Evolutionary conservation across 2,329 filamentous ascomycete genomes (phyloP).

Genomic region (Didymella arachidicola): DNA sequence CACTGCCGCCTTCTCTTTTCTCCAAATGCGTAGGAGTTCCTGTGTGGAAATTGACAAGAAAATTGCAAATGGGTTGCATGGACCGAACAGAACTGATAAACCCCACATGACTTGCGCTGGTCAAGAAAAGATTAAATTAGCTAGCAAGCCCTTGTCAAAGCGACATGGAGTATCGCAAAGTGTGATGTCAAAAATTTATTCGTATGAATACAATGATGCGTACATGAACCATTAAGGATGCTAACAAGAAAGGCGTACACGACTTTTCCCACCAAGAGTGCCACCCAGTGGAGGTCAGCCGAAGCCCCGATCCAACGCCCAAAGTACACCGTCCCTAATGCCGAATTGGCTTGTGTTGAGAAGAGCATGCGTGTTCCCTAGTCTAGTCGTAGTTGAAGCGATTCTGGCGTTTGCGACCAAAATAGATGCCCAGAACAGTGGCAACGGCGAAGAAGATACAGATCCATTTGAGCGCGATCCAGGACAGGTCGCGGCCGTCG

Average conservation of each 20-base stretch:
- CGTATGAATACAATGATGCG: not conserved
- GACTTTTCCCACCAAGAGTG: not conserved
- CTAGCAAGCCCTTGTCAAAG: too few relatives aligned
- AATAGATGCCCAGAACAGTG: conserved; percentile 12
- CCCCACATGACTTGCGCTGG: too few relatives aligned
- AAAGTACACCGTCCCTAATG: conserved; percentile 15
- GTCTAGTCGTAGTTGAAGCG: conserved; percentile 23
- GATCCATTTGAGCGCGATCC: conserved; percentile 5
- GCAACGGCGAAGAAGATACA: conserved; percentile 3
- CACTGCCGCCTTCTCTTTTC: too few relatives aligned
- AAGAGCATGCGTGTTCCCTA: conserved; percentile 6
- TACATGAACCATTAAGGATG: not conserved
- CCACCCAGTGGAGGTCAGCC: not conserved
- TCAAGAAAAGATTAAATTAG: too few relatives aligned
- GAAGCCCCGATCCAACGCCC: conserved; percentile 5
- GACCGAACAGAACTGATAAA: too few relatives aligned
- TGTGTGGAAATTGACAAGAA: too few relatives aligned
- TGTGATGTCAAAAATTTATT: not conserved
- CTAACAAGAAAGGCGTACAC: not conserved
- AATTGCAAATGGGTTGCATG: too few relatives aligned
- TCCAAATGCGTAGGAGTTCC: too few relatives aligned
- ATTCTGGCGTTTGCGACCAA: conserved; percentile 15
- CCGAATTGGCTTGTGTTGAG: conserved; percentile 7
- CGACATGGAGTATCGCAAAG: too few relatives aligned
- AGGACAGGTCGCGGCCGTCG: conserved; percentile 7